Percentiles rank a stretch among this genome's conserved stretches.
phyloP scores from a whole-genome alignment of 1,284 basidiomycete species.

The Salmacisia buchloeana region DNA sequence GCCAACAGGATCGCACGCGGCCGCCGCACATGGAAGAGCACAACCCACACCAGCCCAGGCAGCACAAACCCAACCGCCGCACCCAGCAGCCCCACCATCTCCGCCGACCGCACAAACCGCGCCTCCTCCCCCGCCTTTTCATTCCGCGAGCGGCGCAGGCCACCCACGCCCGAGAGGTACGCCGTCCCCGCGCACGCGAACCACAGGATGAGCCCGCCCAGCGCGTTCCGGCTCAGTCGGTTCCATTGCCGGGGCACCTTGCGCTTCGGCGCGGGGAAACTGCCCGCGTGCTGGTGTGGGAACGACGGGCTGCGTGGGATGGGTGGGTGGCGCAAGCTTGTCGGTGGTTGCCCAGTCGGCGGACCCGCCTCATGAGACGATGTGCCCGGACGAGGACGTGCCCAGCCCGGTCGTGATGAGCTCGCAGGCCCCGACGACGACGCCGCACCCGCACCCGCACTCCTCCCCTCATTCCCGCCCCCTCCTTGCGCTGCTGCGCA shows the following conservation, averaged over 20 bases:
- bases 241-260: constrained; percentile 25
- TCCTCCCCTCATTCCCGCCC: too few species aligned
- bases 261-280: not conserved
- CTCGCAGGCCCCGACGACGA: too few species aligned
- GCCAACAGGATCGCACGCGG: constrained; percentile 38
- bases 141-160: constrained; percentile 25
- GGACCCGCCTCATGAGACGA: not conserved
- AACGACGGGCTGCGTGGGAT: not conserved
- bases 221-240: constrained; percentile 31
- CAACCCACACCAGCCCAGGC: constrained; percentile 45
- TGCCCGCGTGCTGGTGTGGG: not conserved
- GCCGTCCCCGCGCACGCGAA: constrained; percentile 31
- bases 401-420: not conserved
- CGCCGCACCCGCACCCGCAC: not conserved
- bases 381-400: not conserved
- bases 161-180: constrained; percentile 42
- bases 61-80: constrained; percentile 43
- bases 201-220: constrained; percentile 41
- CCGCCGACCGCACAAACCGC: constrained; percentile 35
- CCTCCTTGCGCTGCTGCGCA: too few species aligned
- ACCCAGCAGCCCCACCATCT: constrained; percentile 40
- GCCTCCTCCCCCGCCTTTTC: constrained; percentile 42
- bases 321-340: too few species aligned
- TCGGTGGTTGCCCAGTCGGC: not conserved
- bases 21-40: constrained; percentile 40